Evolutionary conservation across 2,329 filamentous ascomycete genomes (phyloP).

Genomic region (Cordyceps javanica): DNA sequence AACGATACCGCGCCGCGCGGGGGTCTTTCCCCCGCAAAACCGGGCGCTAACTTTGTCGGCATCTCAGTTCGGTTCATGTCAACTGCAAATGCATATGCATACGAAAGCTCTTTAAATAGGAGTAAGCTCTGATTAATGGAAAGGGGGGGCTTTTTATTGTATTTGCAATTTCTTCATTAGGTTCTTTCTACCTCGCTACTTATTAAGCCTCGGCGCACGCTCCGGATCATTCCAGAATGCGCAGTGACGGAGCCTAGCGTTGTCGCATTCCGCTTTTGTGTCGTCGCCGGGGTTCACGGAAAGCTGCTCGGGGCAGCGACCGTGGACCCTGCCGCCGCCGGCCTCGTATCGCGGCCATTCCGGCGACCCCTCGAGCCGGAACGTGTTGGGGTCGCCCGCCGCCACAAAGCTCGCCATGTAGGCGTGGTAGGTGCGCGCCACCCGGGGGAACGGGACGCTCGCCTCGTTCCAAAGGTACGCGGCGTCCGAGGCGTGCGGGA

Average conservation of each 20-base stretch:
- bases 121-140: too few relatives aligned
- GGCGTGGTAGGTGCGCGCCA: conserved; percentile 30
- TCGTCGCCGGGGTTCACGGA: not conserved
- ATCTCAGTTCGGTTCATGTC: too few relatives aligned
- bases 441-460: conserved; percentile 27
- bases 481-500: conserved; percentile 32
- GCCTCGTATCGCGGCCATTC: conserved; percentile 23
- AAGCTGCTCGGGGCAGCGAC: not conserved
- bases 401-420: conserved; percentile 33
- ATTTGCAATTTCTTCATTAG: too few relatives aligned
- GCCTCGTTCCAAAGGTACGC: conserved; percentile 32
- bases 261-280: not conserved
- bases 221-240: conserved; percentile 10
- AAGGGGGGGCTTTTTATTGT: too few relatives aligned
- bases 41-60: too few relatives aligned
- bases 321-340: not conserved
- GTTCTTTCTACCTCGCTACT: not conserved
- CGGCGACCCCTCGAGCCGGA: conserved; percentile 15
- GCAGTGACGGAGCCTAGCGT: not conserved
- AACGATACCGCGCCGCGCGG: not conserved
- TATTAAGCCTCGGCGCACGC: not conserved
- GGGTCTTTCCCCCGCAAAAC: too few relatives aligned
- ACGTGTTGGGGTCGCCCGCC: conserved; percentile 28
- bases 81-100: too few relatives aligned
- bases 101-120: too few relatives aligned